A percentile compares a stretch with the other conserved stretches of the same genome.
Evolutionary conservation across 2,329 filamentous ascomycete species (phyloP).

Genomic region (Aspergillus tamarii): DNA sequence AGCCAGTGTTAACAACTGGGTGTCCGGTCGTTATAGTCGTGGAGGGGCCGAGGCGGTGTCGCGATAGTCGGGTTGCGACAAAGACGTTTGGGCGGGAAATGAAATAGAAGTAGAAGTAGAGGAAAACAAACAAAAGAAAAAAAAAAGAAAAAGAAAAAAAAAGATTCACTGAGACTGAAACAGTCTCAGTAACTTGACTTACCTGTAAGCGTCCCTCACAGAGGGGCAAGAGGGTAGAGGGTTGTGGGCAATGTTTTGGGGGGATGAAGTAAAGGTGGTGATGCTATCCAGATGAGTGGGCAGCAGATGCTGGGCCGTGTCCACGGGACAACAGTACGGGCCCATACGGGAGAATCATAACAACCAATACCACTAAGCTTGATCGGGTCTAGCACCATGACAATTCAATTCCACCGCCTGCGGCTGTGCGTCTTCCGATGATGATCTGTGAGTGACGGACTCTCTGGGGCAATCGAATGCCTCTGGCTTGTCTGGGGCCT

Average conservation of each 20-base stretch:
- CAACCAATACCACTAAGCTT: slow-evolving; percentile 3
- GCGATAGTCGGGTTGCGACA: slow-evolving; percentile 30
- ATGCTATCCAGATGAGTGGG: slow-evolving; percentile 11
- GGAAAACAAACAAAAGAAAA: slow-evolving; percentile 7
- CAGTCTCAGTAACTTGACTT: slow-evolving; percentile 20
- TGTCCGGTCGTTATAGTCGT: slow-evolving; percentile 19
- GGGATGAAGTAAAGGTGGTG: slow-evolving; percentile 13
- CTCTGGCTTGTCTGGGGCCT: neutral
- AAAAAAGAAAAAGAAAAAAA: slow-evolving; percentile 13
- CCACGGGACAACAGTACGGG: slow-evolving; percentile 16
- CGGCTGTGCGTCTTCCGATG: slow-evolving; percentile 16
- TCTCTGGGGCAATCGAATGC: slow-evolving; percentile 6
- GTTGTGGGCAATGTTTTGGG: slow-evolving; percentile 13
- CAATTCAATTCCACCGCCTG: slow-evolving; percentile 11
- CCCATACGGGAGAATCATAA: slow-evolving; percentile 6
- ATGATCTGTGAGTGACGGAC: slow-evolving; percentile 8
- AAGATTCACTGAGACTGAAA: neutral
- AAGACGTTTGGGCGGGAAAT: slow-evolving; percentile 9
- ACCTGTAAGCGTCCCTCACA: slow-evolving; percentile 27
- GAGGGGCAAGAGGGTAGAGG: slow-evolving; percentile 19
- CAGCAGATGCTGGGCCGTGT: slow-evolving; percentile 11
- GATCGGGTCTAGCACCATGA: neutral
- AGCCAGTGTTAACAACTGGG: slow-evolving; percentile 19
- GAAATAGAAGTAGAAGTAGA: slow-evolving; percentile 7
- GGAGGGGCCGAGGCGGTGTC: slow-evolving; percentile 42